These are phyloP conservation scores for Beta corolliflora DNA, from an alignment of 179 eudicot species.

Conservation along the genomic window DNA sequence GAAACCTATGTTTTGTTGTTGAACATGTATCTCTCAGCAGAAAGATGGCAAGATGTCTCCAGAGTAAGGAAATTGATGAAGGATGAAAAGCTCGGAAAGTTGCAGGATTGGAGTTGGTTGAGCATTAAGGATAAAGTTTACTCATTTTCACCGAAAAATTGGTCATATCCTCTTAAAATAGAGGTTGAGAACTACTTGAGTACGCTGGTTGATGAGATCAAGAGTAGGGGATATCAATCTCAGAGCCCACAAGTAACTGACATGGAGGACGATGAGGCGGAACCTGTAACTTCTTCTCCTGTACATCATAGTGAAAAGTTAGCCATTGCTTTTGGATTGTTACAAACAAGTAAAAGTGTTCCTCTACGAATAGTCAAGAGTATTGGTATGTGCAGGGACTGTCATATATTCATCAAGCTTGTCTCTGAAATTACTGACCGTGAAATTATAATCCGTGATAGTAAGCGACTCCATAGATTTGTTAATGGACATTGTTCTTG, in stretches of 20 bases:
- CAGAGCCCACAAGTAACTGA: slow-evolving; percentile 32
- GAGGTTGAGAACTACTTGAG: slow-evolving; percentile 41
- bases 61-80: slow-evolving; percentile 65
- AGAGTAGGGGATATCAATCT: slow-evolving; percentile 35
- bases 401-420: slow-evolving; percentile 62
- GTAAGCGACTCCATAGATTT: slow-evolving; percentile 70
- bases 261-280: slow-evolving; percentile 34
- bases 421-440: slow-evolving; percentile 53
- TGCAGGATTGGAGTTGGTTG: slow-evolving; percentile 76
- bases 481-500: slow-evolving; percentile 63
- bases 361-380: slow-evolving; percentile 60
- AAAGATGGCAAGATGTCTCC: slow-evolving; percentile 69
- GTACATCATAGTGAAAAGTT: slow-evolving; percentile 65
- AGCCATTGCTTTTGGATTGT: slow-evolving; percentile 69
- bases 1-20: slow-evolving; percentile 59
- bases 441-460: slow-evolving; percentile 65
- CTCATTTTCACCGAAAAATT: slow-evolving; percentile 44
- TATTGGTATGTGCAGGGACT: slow-evolving; percentile 62
- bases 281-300: slow-evolving; percentile 19
- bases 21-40: slow-evolving; percentile 69
- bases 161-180: slow-evolving; percentile 20
- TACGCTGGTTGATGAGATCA: slow-evolving; percentile 46
- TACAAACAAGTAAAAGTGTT: slow-evolving; percentile 40
- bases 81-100: slow-evolving; percentile 51
- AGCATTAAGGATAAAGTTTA: slow-evolving; percentile 59